A percentile compares a stretch with the other conserved stretches of the same genome.
Conservation (phyloP, 2,329 filamentous ascomycete genomes). For the Aspergillus eucalypticola region DNA sequence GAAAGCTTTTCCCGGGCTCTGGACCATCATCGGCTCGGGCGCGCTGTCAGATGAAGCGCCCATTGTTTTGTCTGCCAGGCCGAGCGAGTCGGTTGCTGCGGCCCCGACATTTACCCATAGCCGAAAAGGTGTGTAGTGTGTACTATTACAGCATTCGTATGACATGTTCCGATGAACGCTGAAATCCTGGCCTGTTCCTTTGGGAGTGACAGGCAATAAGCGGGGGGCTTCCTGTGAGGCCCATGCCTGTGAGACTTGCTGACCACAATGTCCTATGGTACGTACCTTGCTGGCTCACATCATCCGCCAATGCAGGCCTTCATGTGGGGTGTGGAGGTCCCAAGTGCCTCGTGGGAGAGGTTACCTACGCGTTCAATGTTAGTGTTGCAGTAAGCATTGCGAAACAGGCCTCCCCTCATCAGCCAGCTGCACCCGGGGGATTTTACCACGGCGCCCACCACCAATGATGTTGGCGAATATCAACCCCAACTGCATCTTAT, state of each 20-base stretch:
- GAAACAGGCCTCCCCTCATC: not conserved
- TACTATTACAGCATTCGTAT: not conserved
- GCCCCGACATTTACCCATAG: not conserved
- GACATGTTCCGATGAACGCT: not conserved
- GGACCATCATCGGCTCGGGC: not conserved
- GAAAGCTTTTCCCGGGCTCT: not conserved
- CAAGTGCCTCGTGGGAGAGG: slow-evolving; percentile 6
- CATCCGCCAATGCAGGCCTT: slow-evolving; percentile 5
- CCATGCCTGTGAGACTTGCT: not conserved
- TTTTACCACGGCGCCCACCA: not conserved
- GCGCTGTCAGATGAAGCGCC: not conserved
- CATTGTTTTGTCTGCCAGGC: not conserved
- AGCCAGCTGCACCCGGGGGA: slow-evolving; percentile 1
- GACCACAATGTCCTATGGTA: slow-evolving; percentile 3
- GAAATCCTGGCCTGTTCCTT: not conserved
- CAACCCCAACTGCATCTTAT: slow-evolving; percentile 5
- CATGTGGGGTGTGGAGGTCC: not conserved
- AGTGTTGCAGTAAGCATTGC: slow-evolving; percentile 1
- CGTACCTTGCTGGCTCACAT: slow-evolving; percentile 18
- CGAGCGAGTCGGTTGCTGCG: not conserved
- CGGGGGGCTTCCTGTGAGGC: not conserved
- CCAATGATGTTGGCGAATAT: slow-evolving; percentile 4
- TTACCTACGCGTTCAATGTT: not conserved
- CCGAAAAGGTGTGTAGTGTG: slow-evolving; percentile 8
- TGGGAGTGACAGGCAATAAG: not conserved